phyloP scores from a whole-genome alignment of 225 moss, liverwort and hornwort species.

The Neckera pumila region DNA sequence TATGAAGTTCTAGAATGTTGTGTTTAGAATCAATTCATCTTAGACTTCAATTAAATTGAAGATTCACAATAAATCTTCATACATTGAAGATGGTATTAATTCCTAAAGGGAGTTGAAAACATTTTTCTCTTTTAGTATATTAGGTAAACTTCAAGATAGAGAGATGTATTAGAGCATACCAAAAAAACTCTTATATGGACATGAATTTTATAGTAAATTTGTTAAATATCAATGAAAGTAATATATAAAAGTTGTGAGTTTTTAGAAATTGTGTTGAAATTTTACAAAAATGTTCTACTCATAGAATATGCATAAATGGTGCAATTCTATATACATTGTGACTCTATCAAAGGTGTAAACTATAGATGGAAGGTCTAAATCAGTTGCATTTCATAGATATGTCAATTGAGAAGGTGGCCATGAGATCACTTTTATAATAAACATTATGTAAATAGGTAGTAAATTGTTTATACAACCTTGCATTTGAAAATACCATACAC shows the following conservation, averaged over 20 bases:
- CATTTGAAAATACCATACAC: not conserved
- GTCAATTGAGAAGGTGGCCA: not conserved
- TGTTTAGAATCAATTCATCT: not conserved
- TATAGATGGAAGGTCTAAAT: not conserved
- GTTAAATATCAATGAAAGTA: not conserved
- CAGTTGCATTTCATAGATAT: not conserved
- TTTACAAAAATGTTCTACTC: not conserved
- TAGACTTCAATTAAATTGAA: not conserved
- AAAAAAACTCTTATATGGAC: not conserved
- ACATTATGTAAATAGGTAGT: not conserved
- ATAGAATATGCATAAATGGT: not conserved
- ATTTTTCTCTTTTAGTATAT: not conserved
- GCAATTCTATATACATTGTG: not conserved
- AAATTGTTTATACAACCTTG: not conserved
- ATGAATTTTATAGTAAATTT: not conserved
- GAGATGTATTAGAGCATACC: not conserved
- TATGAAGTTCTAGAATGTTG: too few species aligned
- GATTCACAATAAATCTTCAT: not conserved
- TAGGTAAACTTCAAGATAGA: not conserved
- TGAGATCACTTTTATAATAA: not conserved
- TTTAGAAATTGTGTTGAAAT: not conserved
- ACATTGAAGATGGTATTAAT: not conserved
- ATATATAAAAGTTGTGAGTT: not conserved
- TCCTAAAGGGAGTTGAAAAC: not conserved
- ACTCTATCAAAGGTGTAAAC: not conserved